Evolutionary conservation across 2,329 filamentous ascomycete genomes (phyloP).

Genomic region (Atkinsonella texensis): DNA sequence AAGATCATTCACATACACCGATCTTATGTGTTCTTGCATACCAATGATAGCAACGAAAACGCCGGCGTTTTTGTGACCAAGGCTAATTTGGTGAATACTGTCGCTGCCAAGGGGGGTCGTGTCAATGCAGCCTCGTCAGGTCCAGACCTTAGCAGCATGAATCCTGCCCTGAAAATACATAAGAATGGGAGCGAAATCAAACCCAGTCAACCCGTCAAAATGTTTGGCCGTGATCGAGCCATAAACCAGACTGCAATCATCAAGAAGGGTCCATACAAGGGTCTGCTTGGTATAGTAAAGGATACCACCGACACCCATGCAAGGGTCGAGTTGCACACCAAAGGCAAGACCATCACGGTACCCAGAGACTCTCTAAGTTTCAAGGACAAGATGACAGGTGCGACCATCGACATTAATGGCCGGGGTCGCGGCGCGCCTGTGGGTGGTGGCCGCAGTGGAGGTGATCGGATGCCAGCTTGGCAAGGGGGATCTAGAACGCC

Average conservation of each 20-base stretch:
- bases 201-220: slow-evolving; percentile 52
- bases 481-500: slow-evolving; percentile 58
- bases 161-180: slow-evolving; percentile 72
- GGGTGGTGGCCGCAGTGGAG: slow-evolving; percentile 32
- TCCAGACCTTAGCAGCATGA: slow-evolving; percentile 82
- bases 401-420: slow-evolving; percentile 58
- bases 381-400: slow-evolving; percentile 73
- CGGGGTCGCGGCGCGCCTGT: slow-evolving; percentile 34
- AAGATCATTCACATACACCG: slow-evolving; percentile 90
- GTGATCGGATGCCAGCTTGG: slow-evolving; percentile 42
- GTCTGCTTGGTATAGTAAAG: slow-evolving; percentile 87
- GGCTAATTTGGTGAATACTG: slow-evolving; percentile 72
- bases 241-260: slow-evolving; percentile 89
- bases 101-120: slow-evolving; percentile 88
- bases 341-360: slow-evolving; percentile 81
- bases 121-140: slow-evolving; percentile 48
- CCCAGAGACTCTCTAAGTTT: slow-evolving; percentile 71
- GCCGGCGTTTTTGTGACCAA: slow-evolving; percentile 81
- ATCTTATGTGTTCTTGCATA: slow-evolving; percentile 84
- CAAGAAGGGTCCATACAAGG: slow-evolving; percentile 80
- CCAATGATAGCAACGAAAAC: slow-evolving; percentile 73
- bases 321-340: slow-evolving; percentile 86
- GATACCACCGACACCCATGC: slow-evolving; percentile 80
- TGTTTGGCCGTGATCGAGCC: slow-evolving; percentile 68
- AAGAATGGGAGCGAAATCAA: slow-evolving; percentile 40